Base-by-base conservation (phyloP, 1,284 basidiomycete species). In the Xerocomus minutiporus region DNA sequence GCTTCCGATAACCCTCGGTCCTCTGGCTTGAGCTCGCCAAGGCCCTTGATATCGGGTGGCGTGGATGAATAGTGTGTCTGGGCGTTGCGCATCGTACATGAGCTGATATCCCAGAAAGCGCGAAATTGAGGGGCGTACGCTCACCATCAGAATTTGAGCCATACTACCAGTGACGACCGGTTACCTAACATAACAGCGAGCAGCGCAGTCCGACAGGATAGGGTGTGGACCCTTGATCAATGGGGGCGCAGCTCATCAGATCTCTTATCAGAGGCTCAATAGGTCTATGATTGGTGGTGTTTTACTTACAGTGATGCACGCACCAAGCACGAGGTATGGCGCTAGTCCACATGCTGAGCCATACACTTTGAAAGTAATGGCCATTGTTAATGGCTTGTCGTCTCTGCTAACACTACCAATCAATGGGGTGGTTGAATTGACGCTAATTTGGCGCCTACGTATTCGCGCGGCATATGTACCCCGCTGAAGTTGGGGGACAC, bases 1-100 rank as follows among this genome's bases (percentile, higher is more conserved):
- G 26, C 32, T 5, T 50, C 50, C 13, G 50, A 44, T 9, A 53
- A n/a, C 13, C 39, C 50, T 7, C 13, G 31, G 31, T 49, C 44
- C 41, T 51, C 39, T 38, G 38, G 17, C 5, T 38, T 20, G 36
- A 17, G 34, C 12, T 51, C 31, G 13, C 29, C 49, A 32, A 51
- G 4, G 1, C 32, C 43, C 7, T 53, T 51, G 38, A 44, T 41
- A 9, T 47, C 15, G 32, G 32, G n/a, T 28, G 46, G 15, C 8
- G 20, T 25, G 3, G 26, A 29, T 6, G 40, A 41, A 41, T 41
- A 15, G 23, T 12, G 13, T 9, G 26, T 42, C 8, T 15, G 13
- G 26, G 26, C 25, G 3, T 8, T 26, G 31, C 31, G 31, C 26
- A 42, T 42, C 3, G 40, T 26, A 26, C 40, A 9, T 8, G 5